A percentile compares a stretch with the other conserved stretches of the same genome.
phyloP scores from a whole-genome alignment of 2,329 filamentous ascomycete species.

The Talaromyces atroroseus region DNA sequence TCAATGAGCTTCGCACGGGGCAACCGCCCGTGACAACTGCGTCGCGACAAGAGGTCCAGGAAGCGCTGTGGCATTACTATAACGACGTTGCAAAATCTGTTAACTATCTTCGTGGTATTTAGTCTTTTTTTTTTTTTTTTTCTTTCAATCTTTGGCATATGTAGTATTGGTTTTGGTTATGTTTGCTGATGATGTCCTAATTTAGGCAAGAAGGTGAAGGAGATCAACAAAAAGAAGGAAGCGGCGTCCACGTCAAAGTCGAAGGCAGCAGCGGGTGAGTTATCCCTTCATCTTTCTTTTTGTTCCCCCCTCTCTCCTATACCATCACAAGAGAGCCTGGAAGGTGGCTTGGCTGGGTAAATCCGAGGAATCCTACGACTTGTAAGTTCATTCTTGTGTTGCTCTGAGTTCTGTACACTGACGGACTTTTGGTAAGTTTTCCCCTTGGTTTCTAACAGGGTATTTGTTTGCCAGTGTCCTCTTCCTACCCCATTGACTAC shows the following conservation, averaged over 20 bases:
- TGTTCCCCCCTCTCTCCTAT: no score
- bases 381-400: constrained; percentile 17
- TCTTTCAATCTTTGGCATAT: no score
- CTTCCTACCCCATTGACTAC: constrained; percentile 22
- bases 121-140: neutral
- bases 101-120: constrained; percentile 63
- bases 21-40: constrained; percentile 52
- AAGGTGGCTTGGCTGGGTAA: constrained; percentile 29
- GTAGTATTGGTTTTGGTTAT: no score
- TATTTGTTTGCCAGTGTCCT: constrained; percentile 23
- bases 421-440: constrained; percentile 28
- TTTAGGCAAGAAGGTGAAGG: constrained; percentile 33
- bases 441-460: constrained; percentile 33
- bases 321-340: neutral
- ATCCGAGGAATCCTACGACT: neutral
- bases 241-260: constrained; percentile 19
- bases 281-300: constrained; percentile 6
- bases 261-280: constrained; percentile 26
- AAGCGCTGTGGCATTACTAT: constrained; percentile 92
- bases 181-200: constrained; percentile 4
- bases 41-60: constrained; percentile 72
- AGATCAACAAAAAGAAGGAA: constrained; percentile 27
- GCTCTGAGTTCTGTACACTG: constrained; percentile 16
- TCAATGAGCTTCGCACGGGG: constrained; percentile 57
- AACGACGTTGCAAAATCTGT: constrained; percentile 86